A percentile compares a stretch with the other conserved stretches of the same genome.
Evolutionary conservation across 306 rosid species (phyloP).

Genomic region (Vigna radiata): DNA sequence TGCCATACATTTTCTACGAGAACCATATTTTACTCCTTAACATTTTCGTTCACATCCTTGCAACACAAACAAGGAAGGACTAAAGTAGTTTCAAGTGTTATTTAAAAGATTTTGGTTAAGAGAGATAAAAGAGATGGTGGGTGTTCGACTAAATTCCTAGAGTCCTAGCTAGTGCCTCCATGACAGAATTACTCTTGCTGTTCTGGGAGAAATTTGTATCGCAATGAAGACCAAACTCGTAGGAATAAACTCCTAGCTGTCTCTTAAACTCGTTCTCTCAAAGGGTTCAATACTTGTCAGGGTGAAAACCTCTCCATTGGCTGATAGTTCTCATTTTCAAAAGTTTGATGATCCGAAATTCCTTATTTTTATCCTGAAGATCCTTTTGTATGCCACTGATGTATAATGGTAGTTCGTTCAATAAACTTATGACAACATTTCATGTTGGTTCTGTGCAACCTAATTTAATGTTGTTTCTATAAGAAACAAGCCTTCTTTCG

Average conservation of each 20-base stretch:
- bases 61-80: too few relatives aligned
- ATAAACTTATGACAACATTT: constrained; percentile 2
- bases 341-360: not conserved
- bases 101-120: not conserved
- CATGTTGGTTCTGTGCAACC: constrained; percentile 1
- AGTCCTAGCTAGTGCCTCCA: not conserved
- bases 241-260: constrained; percentile 11
- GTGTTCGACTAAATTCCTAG: not conserved
- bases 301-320: not conserved
- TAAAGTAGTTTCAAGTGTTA: not conserved
- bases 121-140: not conserved
- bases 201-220: not conserved
- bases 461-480: not conserved
- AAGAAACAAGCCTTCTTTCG: not conserved
- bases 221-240: constrained; percentile 7
- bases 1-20: not conserved
- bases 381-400: not conserved
- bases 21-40: not conserved
- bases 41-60: not conserved
- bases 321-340: constrained; percentile 1
- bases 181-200: constrained; percentile 2
- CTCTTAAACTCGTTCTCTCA: not conserved
- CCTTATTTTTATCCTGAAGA: not conserved
- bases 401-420: not conserved
- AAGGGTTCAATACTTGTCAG: not conserved